phyloP scores from a whole-genome alignment of 331 rosid genomes.

The Arachis monticola region DNA sequence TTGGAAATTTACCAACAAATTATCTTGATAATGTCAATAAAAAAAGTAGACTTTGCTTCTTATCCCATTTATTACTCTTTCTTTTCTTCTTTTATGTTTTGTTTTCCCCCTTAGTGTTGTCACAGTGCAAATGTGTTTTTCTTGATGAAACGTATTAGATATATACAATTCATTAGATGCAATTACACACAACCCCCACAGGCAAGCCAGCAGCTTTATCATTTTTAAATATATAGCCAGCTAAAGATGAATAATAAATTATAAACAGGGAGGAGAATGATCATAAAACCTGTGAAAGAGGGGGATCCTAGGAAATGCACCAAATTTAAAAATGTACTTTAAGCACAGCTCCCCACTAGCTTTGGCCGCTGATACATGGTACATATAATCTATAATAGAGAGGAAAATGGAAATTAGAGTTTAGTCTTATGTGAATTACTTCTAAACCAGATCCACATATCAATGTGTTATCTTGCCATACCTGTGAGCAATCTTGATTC shows the following conservation, averaged over 20 bases:
- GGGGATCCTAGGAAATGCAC: constrained; percentile 88
- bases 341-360: constrained; percentile 95
- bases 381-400: constrained; percentile 68
- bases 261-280: constrained; percentile 31
- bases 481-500: constrained; percentile 87
- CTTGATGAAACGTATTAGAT: constrained; percentile 13
- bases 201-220: not conserved
- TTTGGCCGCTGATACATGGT: constrained; percentile 89
- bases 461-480: constrained; percentile 40
- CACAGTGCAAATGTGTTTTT: not conserved
- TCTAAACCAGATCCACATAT: constrained; percentile 23
- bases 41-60: not conserved
- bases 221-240: not conserved
- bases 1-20: not conserved
- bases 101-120: not conserved
- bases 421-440: not conserved
- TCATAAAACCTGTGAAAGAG: constrained; percentile 72
- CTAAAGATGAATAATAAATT: constrained; percentile 11
- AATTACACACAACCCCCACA: not conserved
- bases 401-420: constrained; percentile 46
- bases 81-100: not conserved
- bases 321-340: constrained; percentile 80
- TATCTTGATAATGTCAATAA: constrained; percentile 4
- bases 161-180: constrained; percentile 16
- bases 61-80: not conserved